Conservation (phyloP, 2,329 filamentous ascomycete species). For the Microdochium bolleyi region DNA sequence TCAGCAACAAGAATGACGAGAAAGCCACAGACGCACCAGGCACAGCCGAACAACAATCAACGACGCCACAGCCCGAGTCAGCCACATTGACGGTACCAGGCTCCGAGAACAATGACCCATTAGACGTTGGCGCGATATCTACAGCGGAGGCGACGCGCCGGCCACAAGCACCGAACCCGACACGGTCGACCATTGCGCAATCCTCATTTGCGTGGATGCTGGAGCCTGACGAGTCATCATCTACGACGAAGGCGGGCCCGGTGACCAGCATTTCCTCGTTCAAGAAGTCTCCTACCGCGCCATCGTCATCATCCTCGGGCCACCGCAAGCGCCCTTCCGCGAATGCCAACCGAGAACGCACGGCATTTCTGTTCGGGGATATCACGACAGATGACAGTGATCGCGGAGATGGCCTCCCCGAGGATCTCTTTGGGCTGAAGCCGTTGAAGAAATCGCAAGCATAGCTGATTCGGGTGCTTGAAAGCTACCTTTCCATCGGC, state of each 20-base stretch:
- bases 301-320: conserved; percentile 9
- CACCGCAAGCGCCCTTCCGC: conserved; percentile 32
- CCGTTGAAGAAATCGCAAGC: conserved; percentile 29
- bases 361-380: conserved; percentile 54
- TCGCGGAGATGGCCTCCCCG: conserved; percentile 26
- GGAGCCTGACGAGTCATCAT: conserved; percentile 38
- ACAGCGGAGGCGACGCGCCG: not conserved
- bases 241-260: conserved; percentile 11
- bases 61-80: not conserved
- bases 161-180: conserved; percentile 37
- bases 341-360: conserved; percentile 42
- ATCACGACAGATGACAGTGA: conserved; percentile 27
- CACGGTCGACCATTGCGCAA: conserved; percentile 60
- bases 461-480: not conserved
- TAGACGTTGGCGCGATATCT: conserved; percentile 2
- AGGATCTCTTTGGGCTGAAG: conserved; percentile 49
- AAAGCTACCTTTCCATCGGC: no score
- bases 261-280: conserved; percentile 13
- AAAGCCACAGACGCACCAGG: no score
- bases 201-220: conserved; percentile 79
- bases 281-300: conserved; percentile 12
- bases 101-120: conserved; percentile 2
- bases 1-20: not conserved
- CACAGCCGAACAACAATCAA: no score
- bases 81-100: not conserved